Evolutionary conservation across 768 basidiomycete species (phyloP).

Genomic region (Lactarius hengduanensis): DNA sequence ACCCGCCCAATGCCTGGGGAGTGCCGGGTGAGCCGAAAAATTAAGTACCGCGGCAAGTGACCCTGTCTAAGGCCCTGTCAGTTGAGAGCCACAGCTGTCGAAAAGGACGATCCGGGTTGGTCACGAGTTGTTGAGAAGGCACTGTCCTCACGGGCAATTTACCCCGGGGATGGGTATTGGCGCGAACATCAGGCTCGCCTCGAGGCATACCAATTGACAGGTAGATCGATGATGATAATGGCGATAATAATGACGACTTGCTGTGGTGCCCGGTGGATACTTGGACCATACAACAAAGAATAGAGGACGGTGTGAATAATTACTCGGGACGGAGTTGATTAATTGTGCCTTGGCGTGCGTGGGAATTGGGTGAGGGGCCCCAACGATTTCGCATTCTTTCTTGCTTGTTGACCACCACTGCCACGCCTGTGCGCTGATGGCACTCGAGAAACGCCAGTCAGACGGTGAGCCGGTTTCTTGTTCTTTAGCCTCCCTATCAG

Average conservation of each 20-base stretch:
- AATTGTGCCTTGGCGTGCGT: background rate
- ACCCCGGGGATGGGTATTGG: background rate
- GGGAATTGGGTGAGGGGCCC: background rate
- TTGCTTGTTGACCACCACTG: background rate
- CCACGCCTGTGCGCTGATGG: conserved; percentile 1
- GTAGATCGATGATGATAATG: background rate
- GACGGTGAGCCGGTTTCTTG: background rate
- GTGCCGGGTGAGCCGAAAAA: background rate
- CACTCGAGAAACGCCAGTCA: conserved; percentile 1
- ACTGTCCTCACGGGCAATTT: background rate
- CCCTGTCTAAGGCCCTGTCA: too few relatives aligned
- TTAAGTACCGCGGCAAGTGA: background rate
- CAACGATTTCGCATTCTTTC: too few relatives aligned
- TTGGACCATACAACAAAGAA: background rate
- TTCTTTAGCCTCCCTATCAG: background rate
- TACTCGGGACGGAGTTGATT: background rate
- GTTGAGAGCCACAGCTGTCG: background rate
- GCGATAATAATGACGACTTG: background rate
- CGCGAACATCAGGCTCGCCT: background rate
- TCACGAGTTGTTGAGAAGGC: background rate
- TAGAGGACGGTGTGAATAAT: background rate
- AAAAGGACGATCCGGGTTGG: background rate
- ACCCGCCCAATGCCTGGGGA: background rate
- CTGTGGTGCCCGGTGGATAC: background rate
- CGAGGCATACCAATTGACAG: background rate